Base-by-base conservation (phyloP, 2,329 filamentous ascomycete species). In the Fusarium sp. region DNA sequence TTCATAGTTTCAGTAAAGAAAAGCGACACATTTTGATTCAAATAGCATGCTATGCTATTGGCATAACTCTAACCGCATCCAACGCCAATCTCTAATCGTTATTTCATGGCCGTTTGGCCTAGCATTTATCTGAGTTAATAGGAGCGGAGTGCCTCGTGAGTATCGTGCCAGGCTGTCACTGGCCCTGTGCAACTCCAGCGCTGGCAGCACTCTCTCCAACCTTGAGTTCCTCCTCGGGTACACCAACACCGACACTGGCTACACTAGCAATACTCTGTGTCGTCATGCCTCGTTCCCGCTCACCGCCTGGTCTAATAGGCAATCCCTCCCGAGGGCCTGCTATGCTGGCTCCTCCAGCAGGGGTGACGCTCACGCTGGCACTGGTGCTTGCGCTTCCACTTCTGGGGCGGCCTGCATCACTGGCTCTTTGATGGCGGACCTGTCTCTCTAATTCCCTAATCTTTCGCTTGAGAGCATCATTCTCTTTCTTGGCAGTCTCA, bases 161-260 rank as follows among this genome's bases (percentile, higher is more conserved):
- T 26, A 36, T 9, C 24, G 8, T 28, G 50, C 45, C 47, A 14
- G 34, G 47, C 67, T 57, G 73, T 62, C 65, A 64, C 4, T 63
- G 38, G 18, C 61, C 73, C 30, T 74, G 66, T n/a, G 62, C 70
- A 24, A 82, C 73, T 24, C 80, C 79, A 22, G 80, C 78, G 74
- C 87, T 90, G 4, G 89, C 87, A 2, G 89, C 89, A 70, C 89
- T 91, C 82, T 91, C 89, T 4, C 89, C 89, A 34, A 91, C 89
- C 58, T 85, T 85, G 48, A 91, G 80, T 77, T 90, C 89, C 52
- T 90, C 89, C 48, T 91, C 89, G 0, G 88, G 86, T 7, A 90
- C 89, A 5, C 89, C 89, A 1, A 89, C 85, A 10, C 82, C 87
- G 6, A 85, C 79, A 66, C 86, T 89, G 52, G 82, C 84, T 10